phyloP scores from a whole-genome alignment of 2,329 filamentous ascomycete species.

The Cladosporium sp. region DNA sequence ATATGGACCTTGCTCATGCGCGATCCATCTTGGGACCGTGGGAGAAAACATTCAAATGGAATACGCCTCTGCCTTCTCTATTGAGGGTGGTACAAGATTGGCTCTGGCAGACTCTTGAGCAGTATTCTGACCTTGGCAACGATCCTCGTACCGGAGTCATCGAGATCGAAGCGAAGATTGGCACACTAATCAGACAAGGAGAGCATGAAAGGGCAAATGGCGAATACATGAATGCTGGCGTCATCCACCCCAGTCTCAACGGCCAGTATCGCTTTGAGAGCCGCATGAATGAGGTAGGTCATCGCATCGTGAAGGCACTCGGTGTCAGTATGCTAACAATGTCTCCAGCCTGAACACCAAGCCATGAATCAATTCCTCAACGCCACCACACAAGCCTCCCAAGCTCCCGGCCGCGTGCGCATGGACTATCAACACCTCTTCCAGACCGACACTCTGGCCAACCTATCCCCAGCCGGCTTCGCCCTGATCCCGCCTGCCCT shows the following conservation, averaged over 20 bases:
- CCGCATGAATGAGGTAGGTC: slow-evolving; percentile 78
- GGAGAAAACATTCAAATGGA: slow-evolving; percentile 29
- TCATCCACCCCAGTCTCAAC: slow-evolving; percentile 57
- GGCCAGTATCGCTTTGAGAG: slow-evolving; percentile 67
- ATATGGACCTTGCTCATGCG: slow-evolving; percentile 5
- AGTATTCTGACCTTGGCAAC: slow-evolving; percentile 51
- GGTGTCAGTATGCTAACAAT: background rate
- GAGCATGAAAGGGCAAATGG: slow-evolving; percentile 66
- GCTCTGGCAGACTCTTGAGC: slow-evolving; percentile 21
- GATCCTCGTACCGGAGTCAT: slow-evolving; percentile 64
- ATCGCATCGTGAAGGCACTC: slow-evolving; percentile 10
- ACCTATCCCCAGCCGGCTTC: slow-evolving; percentile 59
- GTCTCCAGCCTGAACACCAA: slow-evolving; percentile 67
- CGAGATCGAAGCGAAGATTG: slow-evolving; percentile 93
- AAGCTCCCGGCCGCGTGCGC: slow-evolving; percentile 48
- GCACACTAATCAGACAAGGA: slow-evolving; percentile 70
- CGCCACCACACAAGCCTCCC: slow-evolving; percentile 45
- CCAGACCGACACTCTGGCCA: slow-evolving; percentile 80
- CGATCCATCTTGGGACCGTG: slow-evolving; percentile 25
- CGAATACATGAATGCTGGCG: slow-evolving; percentile 65
- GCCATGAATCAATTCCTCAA: slow-evolving; percentile 84
- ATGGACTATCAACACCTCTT: slow-evolving; percentile 78
- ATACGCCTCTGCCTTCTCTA: slow-evolving; percentile 22
- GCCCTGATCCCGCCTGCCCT: slow-evolving; percentile 53
- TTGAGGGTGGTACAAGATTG: slow-evolving; percentile 25